Conservation (phyloP, 164 flowering plant species). For the Stephania yunnanensis region DNA sequence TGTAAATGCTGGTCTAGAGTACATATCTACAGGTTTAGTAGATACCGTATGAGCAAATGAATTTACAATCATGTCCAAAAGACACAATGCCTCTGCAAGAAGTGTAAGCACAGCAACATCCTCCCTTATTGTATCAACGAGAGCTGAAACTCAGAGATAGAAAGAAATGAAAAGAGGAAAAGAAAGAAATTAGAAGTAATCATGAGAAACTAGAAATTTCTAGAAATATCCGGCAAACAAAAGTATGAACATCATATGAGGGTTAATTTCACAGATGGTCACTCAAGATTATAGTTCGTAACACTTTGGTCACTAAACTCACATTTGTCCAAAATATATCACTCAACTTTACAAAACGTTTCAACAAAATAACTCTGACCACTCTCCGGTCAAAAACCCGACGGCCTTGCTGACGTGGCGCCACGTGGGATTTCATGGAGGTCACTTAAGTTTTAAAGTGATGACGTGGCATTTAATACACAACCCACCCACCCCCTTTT, state of each 20-base stretch:
- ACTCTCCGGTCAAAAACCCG: too few species aligned
- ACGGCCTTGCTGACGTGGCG: too few species aligned
- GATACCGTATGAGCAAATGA: conserved; percentile 97
- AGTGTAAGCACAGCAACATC: conserved; percentile 79
- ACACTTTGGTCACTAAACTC: too few species aligned
- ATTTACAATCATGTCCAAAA: conserved; percentile 94
- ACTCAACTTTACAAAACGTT: too few species aligned
- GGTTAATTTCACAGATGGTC: too few species aligned
- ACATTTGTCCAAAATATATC: too few species aligned
- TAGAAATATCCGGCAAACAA: not conserved
- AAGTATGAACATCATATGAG: not conserved
- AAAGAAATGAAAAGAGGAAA: not conserved
- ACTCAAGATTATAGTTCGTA: too few species aligned
- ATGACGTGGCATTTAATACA: too few species aligned
- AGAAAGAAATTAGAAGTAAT: not conserved
- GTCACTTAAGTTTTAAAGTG: too few species aligned
- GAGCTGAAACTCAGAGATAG: conserved; percentile 38
- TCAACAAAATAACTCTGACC: too few species aligned
- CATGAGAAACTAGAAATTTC: not conserved
- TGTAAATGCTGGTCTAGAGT: conserved; percentile 84
- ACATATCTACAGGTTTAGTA: conserved; percentile 81
- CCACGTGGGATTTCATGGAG: too few species aligned
- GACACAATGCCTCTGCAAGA: conserved; percentile 92
- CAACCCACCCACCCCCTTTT: too few species aligned
- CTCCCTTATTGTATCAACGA: conserved; percentile 67